These are phyloP conservation scores for Capsella bursapastoris DNA, from an alignment of 345 rosid species.

Conservation along the genomic window DNA sequence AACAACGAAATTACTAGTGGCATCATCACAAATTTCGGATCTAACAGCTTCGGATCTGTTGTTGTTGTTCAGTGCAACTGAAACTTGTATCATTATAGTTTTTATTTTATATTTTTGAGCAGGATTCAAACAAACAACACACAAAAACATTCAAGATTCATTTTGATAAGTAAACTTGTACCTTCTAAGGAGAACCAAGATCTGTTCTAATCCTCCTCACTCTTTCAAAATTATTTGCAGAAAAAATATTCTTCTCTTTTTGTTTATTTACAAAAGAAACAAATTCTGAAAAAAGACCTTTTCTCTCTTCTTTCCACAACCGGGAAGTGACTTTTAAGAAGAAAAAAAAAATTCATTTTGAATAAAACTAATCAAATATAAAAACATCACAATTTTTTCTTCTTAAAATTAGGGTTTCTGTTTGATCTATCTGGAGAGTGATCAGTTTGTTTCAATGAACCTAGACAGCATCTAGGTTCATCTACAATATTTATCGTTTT, in stretches of 20 bases:
- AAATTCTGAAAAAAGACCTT: not conserved
- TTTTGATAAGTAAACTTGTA: not conserved
- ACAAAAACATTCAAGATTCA: constrained; percentile 1
- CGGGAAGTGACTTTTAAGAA: not conserved
- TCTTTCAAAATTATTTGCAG: not conserved
- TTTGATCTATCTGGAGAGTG: constrained; percentile 13
- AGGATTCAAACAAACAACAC: not conserved
- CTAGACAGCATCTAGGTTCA: constrained; percentile 14
- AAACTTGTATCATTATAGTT: not conserved
- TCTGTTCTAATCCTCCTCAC: not conserved
- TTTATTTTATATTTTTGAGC: not conserved
- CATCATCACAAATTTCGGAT: constrained; percentile 38
- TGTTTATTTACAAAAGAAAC: not conserved
- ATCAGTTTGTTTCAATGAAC: constrained; percentile 22
- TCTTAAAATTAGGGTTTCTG: constrained; percentile 24
- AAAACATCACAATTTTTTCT: not conserved
- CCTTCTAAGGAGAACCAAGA: not conserved
- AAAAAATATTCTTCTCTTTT: not conserved
- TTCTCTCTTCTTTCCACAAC: constrained; percentile 13
- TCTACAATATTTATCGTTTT: not conserved
- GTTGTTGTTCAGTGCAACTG: constrained; percentile 2
- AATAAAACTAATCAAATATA: no score
- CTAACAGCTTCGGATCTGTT: constrained; percentile 14
- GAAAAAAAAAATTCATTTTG: not conserved
- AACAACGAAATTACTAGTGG: constrained; percentile 14